Base-by-base conservation (phyloP, 1,284 basidiomycete genomes). In the Trichosporon coremiiforme region DNA sequence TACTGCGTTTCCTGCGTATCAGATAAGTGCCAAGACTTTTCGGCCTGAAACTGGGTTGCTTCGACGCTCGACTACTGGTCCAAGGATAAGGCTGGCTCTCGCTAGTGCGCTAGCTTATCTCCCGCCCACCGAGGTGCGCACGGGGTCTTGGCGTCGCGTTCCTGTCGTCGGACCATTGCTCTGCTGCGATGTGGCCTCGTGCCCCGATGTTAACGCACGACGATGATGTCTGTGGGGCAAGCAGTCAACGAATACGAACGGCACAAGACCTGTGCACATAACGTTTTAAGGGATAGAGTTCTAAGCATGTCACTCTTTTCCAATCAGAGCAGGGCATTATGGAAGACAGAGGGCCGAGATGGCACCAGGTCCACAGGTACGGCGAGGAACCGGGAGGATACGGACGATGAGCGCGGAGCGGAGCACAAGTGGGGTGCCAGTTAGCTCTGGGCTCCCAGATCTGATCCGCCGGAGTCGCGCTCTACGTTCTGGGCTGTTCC, bases 1-100 rank as follows among this genome's bases (percentile, higher is more conserved):
- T 33, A n/a, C 31, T n/a, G 31, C 57, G 10, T 17, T n/a, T 20
- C 17, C 50, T 33, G 31, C 57, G 57, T 62, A 62, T 62, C 57
- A 62, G 57, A 62, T 62, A 62, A 62, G 57, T 62, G 57, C 57
- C 57, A 62, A 62, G 57, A 62, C 57, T 53, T 62, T 60, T 62
- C 17, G 25, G 31, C 31, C 31, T 62, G 31, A 62, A 62, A 62
- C 57, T 35, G 57, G 31, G 29, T n/a, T 29, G 53, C 25, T 9
- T 15, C 8, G 7, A 4, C 12, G 41, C 41, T 7, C 41, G 8
- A 6, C 41, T 9, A n/a, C 41, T n/a, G 6, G 41, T 45, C 33
- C 33, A 38, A 38, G 36, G 36, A 35, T 13, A 38, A 38, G 36
- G 41, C 41, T 45, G 41, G 17, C 41, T 17, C 17, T n/a, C 31